Evolutionary conservation across 306 rosid species (phyloP).

Genomic region (Trifolium repens): DNA sequence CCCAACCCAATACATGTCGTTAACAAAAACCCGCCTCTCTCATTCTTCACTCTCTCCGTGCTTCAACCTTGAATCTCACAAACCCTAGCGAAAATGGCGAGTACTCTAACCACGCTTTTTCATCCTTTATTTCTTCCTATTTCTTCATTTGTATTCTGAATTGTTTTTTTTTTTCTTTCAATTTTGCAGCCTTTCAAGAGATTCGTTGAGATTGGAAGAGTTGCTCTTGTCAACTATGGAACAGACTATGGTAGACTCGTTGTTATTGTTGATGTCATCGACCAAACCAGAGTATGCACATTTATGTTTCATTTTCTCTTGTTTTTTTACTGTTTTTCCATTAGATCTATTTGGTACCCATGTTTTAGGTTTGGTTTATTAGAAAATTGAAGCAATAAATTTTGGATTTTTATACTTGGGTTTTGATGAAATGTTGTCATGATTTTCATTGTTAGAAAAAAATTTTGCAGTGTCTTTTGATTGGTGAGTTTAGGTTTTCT

Average conservation of each 20-base stretch:
- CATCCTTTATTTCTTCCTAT: background rate
- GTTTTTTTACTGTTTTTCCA: background rate
- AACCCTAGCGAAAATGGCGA: background rate
- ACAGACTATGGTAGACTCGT: conserved; percentile 12
- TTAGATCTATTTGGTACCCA: background rate
- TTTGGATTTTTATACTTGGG: background rate
- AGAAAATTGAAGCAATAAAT: background rate
- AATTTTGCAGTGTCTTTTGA: background rate
- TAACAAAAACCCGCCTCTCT: background rate
- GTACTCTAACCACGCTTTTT: background rate
- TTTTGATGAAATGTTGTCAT: background rate
- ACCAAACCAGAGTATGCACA: conserved; percentile 71
- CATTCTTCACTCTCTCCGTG: background rate
- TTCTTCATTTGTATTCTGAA: background rate
- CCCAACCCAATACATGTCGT: background rate
- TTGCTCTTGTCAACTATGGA: conserved; percentile 18
- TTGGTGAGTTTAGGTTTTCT: background rate
- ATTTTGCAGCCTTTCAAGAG: conserved; percentile 27
- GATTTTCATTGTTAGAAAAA: background rate
- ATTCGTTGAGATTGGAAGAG: conserved; percentile 20
- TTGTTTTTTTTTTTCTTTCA: background rate
- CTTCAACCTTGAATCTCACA: background rate
- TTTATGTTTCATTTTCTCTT: background rate
- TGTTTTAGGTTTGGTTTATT: background rate
- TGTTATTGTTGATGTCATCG: conserved; percentile 62